Conservation (phyloP, 805 yeast genomes). For the Wickerhamomyces ciferrii region DNA sequence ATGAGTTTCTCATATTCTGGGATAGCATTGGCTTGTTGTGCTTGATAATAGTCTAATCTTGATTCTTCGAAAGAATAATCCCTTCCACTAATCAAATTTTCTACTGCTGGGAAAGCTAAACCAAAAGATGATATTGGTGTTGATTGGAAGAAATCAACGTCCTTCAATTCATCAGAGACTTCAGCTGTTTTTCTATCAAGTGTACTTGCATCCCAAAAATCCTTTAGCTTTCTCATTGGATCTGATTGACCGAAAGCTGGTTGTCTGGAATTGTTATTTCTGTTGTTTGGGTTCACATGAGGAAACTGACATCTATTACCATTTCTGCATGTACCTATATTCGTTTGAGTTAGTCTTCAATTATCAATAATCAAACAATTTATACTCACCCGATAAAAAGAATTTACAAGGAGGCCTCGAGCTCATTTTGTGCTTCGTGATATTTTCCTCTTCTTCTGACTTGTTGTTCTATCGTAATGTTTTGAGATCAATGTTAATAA, state of each 20-base stretch:
- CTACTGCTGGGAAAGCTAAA: slow-evolving; percentile 39
- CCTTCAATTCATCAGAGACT: slow-evolving; percentile 19
- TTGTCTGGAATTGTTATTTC: slow-evolving; percentile 9
- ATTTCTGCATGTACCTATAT: slow-evolving; percentile 29
- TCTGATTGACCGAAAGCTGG: neutral
- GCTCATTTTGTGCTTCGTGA: neutral
- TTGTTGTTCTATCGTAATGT: too few relatives aligned
- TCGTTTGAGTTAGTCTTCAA: neutral
- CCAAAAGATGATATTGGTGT: slow-evolving; percentile 39
- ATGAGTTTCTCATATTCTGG: slow-evolving; percentile 36
- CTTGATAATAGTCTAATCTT: slow-evolving; percentile 40
- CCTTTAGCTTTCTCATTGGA: slow-evolving; percentile 10
- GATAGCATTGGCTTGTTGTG: slow-evolving; percentile 30
- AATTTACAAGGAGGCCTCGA: neutral
- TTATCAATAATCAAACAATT: neutral
- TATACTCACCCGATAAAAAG: neutral
- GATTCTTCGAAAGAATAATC: slow-evolving; percentile 52
- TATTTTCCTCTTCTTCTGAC: too few relatives aligned
- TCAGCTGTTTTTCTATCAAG: slow-evolving; percentile 23
- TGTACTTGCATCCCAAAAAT: slow-evolving; percentile 19
- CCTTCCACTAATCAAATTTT: slow-evolving; percentile 43
- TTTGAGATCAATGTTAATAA: neutral
- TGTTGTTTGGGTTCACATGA: slow-evolving; percentile 26
- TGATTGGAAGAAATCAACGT: slow-evolving; percentile 18
- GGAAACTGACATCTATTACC: slow-evolving; percentile 39